Conservation (phyloP, 768 basidiomycete species). For the Amanita pallidorosea region DNA sequence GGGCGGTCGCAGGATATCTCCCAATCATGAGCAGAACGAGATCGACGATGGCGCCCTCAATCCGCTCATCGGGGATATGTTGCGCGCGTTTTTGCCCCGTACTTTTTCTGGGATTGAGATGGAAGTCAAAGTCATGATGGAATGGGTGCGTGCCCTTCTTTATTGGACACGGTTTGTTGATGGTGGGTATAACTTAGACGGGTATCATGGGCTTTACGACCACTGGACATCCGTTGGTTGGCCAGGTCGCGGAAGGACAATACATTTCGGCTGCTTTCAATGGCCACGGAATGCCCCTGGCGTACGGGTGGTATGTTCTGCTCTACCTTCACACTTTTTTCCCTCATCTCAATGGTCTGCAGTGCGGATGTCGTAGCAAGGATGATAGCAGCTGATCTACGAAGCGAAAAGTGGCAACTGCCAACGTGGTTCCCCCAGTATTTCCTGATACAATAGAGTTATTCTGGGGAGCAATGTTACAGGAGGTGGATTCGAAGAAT, state of each 20-base stretch:
- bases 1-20: slow-evolving; percentile 43
- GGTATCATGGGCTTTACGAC: slow-evolving; percentile 76
- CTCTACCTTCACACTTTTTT: not conserved
- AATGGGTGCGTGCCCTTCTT: slow-evolving; percentile 51
- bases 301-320: slow-evolving; percentile 52
- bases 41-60: slow-evolving; percentile 51
- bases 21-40: slow-evolving; percentile 36
- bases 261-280: slow-evolving; percentile 65
- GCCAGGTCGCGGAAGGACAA: slow-evolving; percentile 43
- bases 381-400: slow-evolving; percentile 45
- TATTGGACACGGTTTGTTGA: not conserved
- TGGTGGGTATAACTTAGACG: slow-evolving; percentile 32
- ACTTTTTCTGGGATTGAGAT: slow-evolving; percentile 47
- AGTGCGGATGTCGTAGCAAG: slow-evolving; percentile 54
- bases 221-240: slow-evolving; percentile 54
- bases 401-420: slow-evolving; percentile 29
- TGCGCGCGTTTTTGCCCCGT: slow-evolving; percentile 50
- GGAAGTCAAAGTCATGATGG: slow-evolving; percentile 47
- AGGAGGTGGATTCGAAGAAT: no score
- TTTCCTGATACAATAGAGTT: slow-evolving; percentile 23
- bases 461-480: no score
- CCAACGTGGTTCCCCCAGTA: slow-evolving; percentile 58
- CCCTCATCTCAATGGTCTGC: slow-evolving; percentile 1
- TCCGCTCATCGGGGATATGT: slow-evolving; percentile 28
- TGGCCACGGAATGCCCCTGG: slow-evolving; percentile 76